These are phyloP conservation scores for Cladosporium sp. DNA, from an alignment of 2,329 filamentous ascomycete species.

Conservation along the genomic window DNA sequence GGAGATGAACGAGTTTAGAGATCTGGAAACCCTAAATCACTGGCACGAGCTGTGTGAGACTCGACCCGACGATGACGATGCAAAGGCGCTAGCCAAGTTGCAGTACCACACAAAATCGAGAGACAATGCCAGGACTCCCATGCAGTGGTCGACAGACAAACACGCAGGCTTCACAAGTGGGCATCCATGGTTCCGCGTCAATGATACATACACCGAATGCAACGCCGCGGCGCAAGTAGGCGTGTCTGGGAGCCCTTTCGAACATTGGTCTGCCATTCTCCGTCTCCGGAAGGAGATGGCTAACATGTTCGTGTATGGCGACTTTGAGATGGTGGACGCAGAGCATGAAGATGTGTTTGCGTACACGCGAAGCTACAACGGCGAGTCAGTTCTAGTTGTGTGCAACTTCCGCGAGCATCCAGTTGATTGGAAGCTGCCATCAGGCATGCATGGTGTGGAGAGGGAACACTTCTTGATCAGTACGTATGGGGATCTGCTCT, in stretches of 20 bases:
- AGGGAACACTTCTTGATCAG: background rate
- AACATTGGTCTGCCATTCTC: conserved; percentile 62
- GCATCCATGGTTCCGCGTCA: conserved; percentile 66
- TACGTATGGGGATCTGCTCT: background rate
- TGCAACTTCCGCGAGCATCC: conserved; percentile 20
- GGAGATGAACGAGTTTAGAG: conserved; percentile 49
- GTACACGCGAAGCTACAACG: conserved; percentile 17
- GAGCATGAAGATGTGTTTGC: conserved; percentile 24
- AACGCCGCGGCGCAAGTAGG: conserved; percentile 62
- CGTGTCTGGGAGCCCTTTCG: conserved; percentile 49
- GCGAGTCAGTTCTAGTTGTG: conserved; percentile 19
- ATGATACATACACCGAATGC: conserved; percentile 52
- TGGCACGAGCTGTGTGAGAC: conserved; percentile 50
- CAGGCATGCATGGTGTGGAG: conserved; percentile 8
- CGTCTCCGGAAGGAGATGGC: conserved; percentile 56
- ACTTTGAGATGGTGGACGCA: conserved; percentile 24
- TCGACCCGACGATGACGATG: conserved; percentile 40
- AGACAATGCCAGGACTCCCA: conserved; percentile 50
- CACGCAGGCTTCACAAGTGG: conserved; percentile 56
- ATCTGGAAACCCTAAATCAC: conserved; percentile 58
- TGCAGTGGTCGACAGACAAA: conserved; percentile 61
- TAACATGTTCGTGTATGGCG: conserved; percentile 62
- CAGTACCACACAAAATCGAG: conserved; percentile 12
- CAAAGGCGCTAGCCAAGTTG: conserved; percentile 52
- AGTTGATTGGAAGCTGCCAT: conserved; percentile 11